Evolutionary conservation across 2,329 filamentous ascomycete species (phyloP).

Genomic region (Aspergillus pseudotamarii): DNA sequence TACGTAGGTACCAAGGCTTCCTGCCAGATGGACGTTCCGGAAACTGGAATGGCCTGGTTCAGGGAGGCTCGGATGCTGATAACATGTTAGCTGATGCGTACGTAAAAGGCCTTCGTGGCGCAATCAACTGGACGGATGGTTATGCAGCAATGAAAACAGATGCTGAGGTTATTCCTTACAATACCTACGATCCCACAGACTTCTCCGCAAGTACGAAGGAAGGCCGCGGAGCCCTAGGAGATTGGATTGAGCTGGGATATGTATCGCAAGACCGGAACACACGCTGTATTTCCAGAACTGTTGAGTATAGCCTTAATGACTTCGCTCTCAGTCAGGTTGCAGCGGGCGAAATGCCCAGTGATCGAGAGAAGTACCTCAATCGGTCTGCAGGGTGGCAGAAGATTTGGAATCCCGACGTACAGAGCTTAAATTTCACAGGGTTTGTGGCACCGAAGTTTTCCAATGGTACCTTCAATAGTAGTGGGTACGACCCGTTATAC

Average conservation of each 20-base stretch:
- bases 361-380: slow-evolving; percentile 58
- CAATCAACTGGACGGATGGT: slow-evolving; percentile 66
- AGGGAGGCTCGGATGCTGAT: slow-evolving; percentile 71
- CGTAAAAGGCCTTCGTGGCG: slow-evolving; percentile 66
- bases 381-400: slow-evolving; percentile 72
- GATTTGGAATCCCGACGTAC: slow-evolving; percentile 65
- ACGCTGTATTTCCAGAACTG: slow-evolving; percentile 65
- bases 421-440: slow-evolving; percentile 59
- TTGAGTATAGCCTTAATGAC: slow-evolving; percentile 69
- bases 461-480: slow-evolving; percentile 52
- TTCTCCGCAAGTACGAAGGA: slow-evolving; percentile 66
- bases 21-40: slow-evolving; percentile 69
- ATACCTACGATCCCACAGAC: slow-evolving; percentile 59
- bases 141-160: slow-evolving; percentile 68
- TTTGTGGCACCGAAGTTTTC: slow-evolving; percentile 60
- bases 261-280: slow-evolving; percentile 61
- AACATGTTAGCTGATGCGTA: slow-evolving; percentile 74
- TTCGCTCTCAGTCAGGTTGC: slow-evolving; percentile 64
- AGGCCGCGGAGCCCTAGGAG: slow-evolving; percentile 68
- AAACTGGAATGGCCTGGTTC: slow-evolving; percentile 64
- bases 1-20: slow-evolving; percentile 52
- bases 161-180: slow-evolving; percentile 64
- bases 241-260: slow-evolving; percentile 68
- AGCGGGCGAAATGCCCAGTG: slow-evolving; percentile 50
- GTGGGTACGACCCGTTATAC: slow-evolving; percentile 50